phyloP scores from a whole-genome alignment of 192 early-diverging fungal genomes.

The Coemansia interrupta region DNA sequence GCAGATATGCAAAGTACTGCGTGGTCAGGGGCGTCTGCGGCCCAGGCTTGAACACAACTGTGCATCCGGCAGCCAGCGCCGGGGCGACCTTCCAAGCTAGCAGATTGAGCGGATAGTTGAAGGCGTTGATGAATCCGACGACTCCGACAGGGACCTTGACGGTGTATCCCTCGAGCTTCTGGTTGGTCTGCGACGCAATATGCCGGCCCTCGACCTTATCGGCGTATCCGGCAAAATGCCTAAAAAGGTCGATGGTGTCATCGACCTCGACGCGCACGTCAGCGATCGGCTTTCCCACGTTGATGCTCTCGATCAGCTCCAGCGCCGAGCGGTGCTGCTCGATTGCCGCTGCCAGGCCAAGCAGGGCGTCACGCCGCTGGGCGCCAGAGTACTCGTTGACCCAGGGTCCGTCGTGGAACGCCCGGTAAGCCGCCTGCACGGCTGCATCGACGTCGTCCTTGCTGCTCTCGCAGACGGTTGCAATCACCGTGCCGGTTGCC shows the following conservation, averaged over 20 bases:
- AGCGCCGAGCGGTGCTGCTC: slow-evolving; percentile 40
- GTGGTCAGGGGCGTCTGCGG: slow-evolving; percentile 60
- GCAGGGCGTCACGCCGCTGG: slow-evolving; percentile 53
- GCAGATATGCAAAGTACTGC: slow-evolving; percentile 53
- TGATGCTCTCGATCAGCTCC: slow-evolving; percentile 50
- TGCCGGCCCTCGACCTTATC: slow-evolving; percentile 52
- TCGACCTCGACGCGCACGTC: slow-evolving; percentile 54
- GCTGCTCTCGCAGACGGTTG: slow-evolving; percentile 39
- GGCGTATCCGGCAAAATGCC: slow-evolving; percentile 50
- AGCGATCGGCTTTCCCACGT: slow-evolving; percentile 55
- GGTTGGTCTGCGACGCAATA: slow-evolving; percentile 40
- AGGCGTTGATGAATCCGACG: slow-evolving; percentile 55
- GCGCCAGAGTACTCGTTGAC: slow-evolving; percentile 48
- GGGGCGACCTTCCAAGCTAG: slow-evolving; percentile 53
- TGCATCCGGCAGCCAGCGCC: slow-evolving; percentile 51
- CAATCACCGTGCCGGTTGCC: slow-evolving; percentile 35
- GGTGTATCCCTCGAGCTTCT: slow-evolving; percentile 37
- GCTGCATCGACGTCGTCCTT: slow-evolving; percentile 38
- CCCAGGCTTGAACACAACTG: slow-evolving; percentile 56
- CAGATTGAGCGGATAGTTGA: slow-evolving; percentile 62
- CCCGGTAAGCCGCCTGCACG: slow-evolving; percentile 40
- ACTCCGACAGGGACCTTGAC: slow-evolving; percentile 55
- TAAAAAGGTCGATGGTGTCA: slow-evolving; percentile 50
- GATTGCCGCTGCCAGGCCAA: slow-evolving; percentile 40
- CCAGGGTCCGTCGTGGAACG: slow-evolving; percentile 50